phyloP scores from a whole-genome alignment of 2,329 filamentous ascomycete species.

The Verticillium nubilum region DNA sequence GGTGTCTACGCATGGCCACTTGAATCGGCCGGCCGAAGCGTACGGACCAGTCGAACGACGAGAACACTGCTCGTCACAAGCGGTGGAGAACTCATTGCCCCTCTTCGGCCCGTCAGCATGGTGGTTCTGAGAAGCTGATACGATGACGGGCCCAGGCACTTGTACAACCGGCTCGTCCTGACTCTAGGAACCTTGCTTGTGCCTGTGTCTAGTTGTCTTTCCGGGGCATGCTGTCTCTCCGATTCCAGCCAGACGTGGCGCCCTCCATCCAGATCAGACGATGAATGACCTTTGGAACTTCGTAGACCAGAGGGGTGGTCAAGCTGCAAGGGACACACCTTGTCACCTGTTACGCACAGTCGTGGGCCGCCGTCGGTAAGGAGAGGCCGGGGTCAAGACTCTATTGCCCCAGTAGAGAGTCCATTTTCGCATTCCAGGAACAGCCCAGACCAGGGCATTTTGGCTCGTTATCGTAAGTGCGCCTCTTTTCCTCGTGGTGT shows the following conservation, averaged over 20 bases:
- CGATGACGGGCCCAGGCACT: background rate
- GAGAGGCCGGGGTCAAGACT: background rate
- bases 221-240: background rate
- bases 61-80: background rate
- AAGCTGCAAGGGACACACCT: background rate
- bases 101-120: background rate
- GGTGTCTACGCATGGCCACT: constrained; percentile 2
- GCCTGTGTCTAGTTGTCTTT: background rate
- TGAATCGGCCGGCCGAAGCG: constrained; percentile 6
- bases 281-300: background rate
- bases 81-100: background rate
- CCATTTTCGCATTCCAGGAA: background rate
- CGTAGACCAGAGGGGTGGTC: background rate
- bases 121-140: background rate
- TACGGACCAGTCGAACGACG: constrained; percentile 3
- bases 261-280: background rate
- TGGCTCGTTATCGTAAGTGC: background rate
- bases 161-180: background rate
- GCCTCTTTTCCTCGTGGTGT: background rate
- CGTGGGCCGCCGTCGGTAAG: background rate
- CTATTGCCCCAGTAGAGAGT: background rate
- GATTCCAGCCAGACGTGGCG: background rate
- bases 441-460: background rate
- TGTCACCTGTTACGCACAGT: background rate
- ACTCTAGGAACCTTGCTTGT: background rate